Conservation (phyloP, 805 yeast species). For the Barnettozyma sucrosica region DNA sequence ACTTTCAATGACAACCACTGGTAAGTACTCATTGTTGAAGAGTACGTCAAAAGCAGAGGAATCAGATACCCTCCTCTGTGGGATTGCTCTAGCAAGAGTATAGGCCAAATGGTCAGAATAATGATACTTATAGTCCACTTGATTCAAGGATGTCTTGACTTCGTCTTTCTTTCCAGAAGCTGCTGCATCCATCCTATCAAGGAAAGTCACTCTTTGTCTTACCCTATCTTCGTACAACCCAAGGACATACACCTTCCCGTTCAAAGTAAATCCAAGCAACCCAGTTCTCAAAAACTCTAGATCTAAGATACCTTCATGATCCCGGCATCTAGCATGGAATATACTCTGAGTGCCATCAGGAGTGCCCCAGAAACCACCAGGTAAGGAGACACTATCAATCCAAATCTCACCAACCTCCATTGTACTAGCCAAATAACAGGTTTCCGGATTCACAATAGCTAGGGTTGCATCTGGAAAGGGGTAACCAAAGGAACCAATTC, state of each 20-base stretch:
- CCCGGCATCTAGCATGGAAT: conserved; percentile 77
- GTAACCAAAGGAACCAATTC: conserved; percentile 89
- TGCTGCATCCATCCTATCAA: conserved; percentile 35
- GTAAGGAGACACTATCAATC: conserved; percentile 90
- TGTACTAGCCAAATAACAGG: conserved; percentile 62
- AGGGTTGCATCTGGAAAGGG: conserved; percentile 92
- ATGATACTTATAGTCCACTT: conserved; percentile 49
- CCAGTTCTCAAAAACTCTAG: conserved; percentile 88
- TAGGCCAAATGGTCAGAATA: conserved; percentile 84
- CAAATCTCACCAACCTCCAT: conserved; percentile 93
- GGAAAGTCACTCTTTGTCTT: conserved; percentile 67
- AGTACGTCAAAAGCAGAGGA: conserved; percentile 86
- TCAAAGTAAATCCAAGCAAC: conserved; percentile 76
- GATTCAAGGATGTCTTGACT: not conserved
- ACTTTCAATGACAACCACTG: conserved; percentile 83
- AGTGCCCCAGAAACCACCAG: conserved; percentile 83
- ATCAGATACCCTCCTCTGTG: conserved; percentile 65
- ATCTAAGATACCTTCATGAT: conserved; percentile 62
- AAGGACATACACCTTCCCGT: conserved; percentile 81
- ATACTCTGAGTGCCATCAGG: conserved; percentile 63
- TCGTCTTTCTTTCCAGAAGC: conserved; percentile 8
- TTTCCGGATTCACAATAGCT: conserved; percentile 93
- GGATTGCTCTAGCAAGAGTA: conserved; percentile 72
- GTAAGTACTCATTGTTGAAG: conserved; percentile 67
- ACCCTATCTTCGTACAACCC: conserved; percentile 91